Base-by-base conservation (phyloP, 441 rosid species). In the Eruca vesicaria region DNA sequence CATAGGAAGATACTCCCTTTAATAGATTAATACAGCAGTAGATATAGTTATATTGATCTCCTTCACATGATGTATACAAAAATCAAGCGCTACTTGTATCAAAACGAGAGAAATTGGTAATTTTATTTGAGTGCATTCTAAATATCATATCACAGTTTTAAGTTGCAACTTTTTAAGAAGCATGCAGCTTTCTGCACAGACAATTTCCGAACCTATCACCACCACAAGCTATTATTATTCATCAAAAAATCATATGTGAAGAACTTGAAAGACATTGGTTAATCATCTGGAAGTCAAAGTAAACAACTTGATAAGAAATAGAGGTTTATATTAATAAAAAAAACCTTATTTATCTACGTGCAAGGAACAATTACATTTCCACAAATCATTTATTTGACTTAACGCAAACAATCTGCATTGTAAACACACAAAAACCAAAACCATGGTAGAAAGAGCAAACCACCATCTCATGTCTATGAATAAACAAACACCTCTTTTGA, bases 1-100 rank as follows among this genome's bases (percentile, higher is more conserved):
- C 97, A 94, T 94, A n/a, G 99, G 97, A 80, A 94, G 99, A 74
- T 94, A 94, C 84, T 94, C 99, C 99, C 99, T 94, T 72, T n/a
- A 55, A 21, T 55, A 3, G 0, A 20, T 20, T 2, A 58, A 52
- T 4, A 26, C 45, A 63, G n/a, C n/a, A 6, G n/a, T 43, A 43
- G 18, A 43, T 43, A 43, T 0, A 69, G 60, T 52, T 14, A 35
- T 3, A 8, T 16, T 43, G 52, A 55, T 36, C 57, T 53, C 38
- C 14, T 21, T 10, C 50, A 36, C 23, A 69, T 45, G 56, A 59
- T n/a, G 43, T 60, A 73, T 55, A 52, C 68, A n/a, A n/a, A 62
- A 19, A 50, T 38, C n/a, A 38, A 33, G 36, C 7, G 9, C n/a
- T 66, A 62, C 20, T 61, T 14, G 18, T 43, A 29, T 41, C 2